Base-by-base conservation (phyloP, 768 basidiomycete genomes). In the Heimioporus sp. region DNA sequence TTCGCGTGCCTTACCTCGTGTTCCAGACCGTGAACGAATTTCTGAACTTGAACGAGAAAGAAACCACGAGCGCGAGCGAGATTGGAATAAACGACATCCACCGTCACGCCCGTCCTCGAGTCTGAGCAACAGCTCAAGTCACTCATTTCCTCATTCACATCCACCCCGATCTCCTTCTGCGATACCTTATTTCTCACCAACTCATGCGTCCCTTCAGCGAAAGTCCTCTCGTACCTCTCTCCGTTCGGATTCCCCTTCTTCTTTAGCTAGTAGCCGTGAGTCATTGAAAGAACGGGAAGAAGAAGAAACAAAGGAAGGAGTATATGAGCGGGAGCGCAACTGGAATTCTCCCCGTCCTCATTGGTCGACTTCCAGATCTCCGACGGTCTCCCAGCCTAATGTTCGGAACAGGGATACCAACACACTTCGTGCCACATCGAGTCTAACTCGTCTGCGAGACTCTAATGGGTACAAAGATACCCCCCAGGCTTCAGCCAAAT, bases 291-390 rank as follows among this genome's bases (percentile, higher is more conserved):
- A 72, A 63, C 70, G 13, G 19, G 63, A 64, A 19, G 48, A 62
- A 47, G 67, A 65, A 39, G 55, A 68, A 46, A 51, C 62, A 52
- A 56, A 65, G n/a, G 78, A 74, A 56, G 51, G 68, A 5, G 52
- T 59, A n/a, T 77, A 80, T 36, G 76, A 79, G 57, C 76, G 83
- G 43, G 85, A 87, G 66, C 74, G 82, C 43, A 87, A 87, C 59
- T 87, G 85, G 86, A 83, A 85, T 64, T 78, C 84, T 9, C 82
- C 80, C n/a, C 78, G 74, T 35, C 83, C 81, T 8, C 76, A 72
- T 46, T 85, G 84, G 84, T 63, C 68, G 17, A 56, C 59, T 19
- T 48, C 64, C 24, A 62, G 55, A 49, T 59, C 65, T 8, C 55
- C 67, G 12, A 43, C 62, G 12, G 1, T 50, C 34, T 49, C 58